Conservation (phyloP, 2,329 filamentous ascomycete genomes). For the Cladophialophora carrionii region DNA sequence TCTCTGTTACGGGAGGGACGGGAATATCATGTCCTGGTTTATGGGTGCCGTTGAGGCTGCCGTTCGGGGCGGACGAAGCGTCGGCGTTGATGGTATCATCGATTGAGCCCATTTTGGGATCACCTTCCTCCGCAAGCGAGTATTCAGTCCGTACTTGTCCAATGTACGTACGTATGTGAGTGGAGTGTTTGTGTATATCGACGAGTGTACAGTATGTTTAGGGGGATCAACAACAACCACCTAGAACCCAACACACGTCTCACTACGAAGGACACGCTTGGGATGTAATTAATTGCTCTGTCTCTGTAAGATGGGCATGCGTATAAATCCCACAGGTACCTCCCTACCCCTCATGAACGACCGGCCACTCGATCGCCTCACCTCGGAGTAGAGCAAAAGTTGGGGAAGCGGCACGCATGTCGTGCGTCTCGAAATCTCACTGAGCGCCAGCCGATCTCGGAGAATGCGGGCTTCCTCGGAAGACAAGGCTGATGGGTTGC, state of each 20-base stretch:
- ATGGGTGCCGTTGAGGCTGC: constrained; percentile 11
- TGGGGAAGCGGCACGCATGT: constrained; percentile 6
- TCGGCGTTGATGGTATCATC: not conserved
- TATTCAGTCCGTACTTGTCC: not conserved
- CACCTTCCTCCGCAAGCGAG: not conserved
- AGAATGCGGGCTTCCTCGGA: not conserved
- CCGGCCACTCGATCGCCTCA: not conserved
- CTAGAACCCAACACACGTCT: not conserved
- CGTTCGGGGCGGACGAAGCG: not conserved
- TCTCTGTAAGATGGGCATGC: not conserved
- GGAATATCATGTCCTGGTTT: not conserved
- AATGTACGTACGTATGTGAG: not conserved
- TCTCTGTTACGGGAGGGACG: constrained; percentile 29
- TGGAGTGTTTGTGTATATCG: not conserved
- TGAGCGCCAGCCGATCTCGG: constrained; percentile 6
- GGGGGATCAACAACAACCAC: not conserved
- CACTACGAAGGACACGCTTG: too few species aligned
- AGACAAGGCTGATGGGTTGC: not conserved
- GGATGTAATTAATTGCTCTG: not conserved
- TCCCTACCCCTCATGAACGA: not conserved
- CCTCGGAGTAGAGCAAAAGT: constrained; percentile 4
- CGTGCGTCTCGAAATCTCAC: constrained; percentile 2
- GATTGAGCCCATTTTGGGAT: not conserved
- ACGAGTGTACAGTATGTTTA: not conserved
- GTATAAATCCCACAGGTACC: not conserved